Percentiles rank a stretch among this genome's conserved stretches.
Conservation (phyloP, 2,329 filamentous ascomycete species). For the Neopestalotiopsis clavispora region DNA sequence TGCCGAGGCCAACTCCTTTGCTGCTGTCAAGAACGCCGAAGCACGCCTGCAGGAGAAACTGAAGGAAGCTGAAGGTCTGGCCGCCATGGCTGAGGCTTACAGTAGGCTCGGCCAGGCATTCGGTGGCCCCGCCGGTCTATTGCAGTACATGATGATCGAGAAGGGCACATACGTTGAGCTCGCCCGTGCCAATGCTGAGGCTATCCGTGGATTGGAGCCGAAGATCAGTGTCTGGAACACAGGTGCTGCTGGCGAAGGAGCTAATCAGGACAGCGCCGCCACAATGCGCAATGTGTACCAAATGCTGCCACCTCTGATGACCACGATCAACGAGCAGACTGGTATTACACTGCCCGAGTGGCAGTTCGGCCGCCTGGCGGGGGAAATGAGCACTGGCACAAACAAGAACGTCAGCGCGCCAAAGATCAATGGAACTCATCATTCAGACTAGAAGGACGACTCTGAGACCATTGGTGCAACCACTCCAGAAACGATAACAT, state of each 20-base stretch:
- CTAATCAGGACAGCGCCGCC: conserved; percentile 58
- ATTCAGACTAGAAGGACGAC: neutral
- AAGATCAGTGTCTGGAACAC: conserved; percentile 95
- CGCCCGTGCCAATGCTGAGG: conserved; percentile 44
- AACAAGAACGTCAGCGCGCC: conserved; percentile 30
- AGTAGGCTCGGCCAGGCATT: conserved; percentile 72
- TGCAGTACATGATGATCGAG: conserved; percentile 88
- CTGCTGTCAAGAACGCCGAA: conserved; percentile 54
- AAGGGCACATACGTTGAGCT: conserved; percentile 76
- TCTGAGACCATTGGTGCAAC: neutral
- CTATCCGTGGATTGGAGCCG: conserved; percentile 71
- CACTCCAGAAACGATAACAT: neutral
- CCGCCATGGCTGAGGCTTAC: conserved; percentile 83
- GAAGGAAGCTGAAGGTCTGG: conserved; percentile 77
- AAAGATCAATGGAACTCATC: conserved; percentile 40
- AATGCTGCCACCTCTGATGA: conserved; percentile 80
- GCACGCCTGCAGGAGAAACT: conserved; percentile 62
- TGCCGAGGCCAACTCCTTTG: conserved; percentile 44
- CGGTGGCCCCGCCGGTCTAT: conserved; percentile 76
- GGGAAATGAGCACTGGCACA: conserved; percentile 37
- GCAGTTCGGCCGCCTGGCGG: conserved; percentile 63
- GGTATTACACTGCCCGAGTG: conserved; percentile 81
- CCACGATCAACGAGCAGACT: conserved; percentile 87
- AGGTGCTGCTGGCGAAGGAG: conserved; percentile 53
- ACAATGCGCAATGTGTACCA: conserved; percentile 84